phyloP scores from a whole-genome alignment of 306 rosid genomes.

The Vigna hirtella region DNA sequence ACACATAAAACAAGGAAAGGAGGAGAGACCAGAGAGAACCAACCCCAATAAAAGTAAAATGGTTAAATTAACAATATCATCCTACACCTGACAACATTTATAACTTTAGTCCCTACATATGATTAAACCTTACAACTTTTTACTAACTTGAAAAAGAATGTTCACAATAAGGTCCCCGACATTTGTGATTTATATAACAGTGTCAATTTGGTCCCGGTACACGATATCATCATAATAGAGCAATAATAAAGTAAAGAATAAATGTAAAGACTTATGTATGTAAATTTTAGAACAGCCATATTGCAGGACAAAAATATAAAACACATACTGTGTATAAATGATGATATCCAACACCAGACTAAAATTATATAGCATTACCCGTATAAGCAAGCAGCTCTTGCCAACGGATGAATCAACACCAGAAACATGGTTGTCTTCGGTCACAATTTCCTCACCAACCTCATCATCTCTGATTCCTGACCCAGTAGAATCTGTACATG shows the following conservation, averaged over 20 bases:
- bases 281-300: conserved; percentile 11
- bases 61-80: conserved; percentile 6
- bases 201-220: neutral
- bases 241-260: conserved; percentile 18
- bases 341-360: conserved; percentile 16
- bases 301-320: conserved; percentile 23
- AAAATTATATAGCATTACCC: conserved; percentile 62
- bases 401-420: conserved; percentile 47
- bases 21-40: conserved; percentile 1
- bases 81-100: neutral
- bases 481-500: conserved; percentile 47
- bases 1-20: neutral
- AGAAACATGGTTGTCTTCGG: conserved; percentile 49
- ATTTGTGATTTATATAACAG: neutral
- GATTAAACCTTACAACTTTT: neutral
- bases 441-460: conserved; percentile 48
- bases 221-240: neutral
- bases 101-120: neutral
- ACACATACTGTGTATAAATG: conserved; percentile 10
- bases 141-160: neutral
- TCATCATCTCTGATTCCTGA: conserved; percentile 45
- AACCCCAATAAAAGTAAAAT: neutral
- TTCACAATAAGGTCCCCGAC: neutral
- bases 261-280: conserved; percentile 8
- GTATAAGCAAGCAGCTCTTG: conserved; percentile 71